These are phyloP conservation scores for Diaporthe citrichinensis DNA, from an alignment of 2,329 filamentous ascomycete genomes.

Conservation along the genomic window DNA sequence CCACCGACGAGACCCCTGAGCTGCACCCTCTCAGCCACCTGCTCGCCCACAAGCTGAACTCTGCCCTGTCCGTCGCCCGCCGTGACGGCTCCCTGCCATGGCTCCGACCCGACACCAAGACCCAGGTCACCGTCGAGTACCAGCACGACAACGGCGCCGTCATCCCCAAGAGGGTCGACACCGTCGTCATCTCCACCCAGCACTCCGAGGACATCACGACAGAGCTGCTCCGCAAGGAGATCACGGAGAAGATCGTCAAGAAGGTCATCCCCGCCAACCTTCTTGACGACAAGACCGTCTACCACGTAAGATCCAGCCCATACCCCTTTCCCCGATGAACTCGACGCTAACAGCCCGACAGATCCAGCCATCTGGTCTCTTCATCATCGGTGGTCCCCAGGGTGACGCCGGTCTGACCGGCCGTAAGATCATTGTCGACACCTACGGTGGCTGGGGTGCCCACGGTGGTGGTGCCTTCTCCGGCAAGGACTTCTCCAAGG, in stretches of 20 bases:
- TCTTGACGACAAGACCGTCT: conserved; percentile 92
- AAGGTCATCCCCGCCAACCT: conserved; percentile 92
- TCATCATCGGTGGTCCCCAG: conserved; percentile 99
- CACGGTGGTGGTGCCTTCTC: conserved; percentile 99
- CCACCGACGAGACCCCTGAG: conserved; percentile 98
- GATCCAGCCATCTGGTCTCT: conserved; percentile 97
- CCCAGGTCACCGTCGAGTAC: conserved; percentile 99
- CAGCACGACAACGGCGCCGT: conserved; percentile 96
- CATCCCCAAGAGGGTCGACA: conserved; percentile 92
- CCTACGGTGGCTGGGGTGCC: conserved; percentile 99
- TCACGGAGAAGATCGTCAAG: conserved; percentile 95
- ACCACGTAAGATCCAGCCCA: conserved; percentile 77
- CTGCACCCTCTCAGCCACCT: conserved; percentile 94
- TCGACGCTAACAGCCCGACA: conserved; percentile 46
- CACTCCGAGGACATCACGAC: conserved; percentile 89
- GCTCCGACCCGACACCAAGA: conserved; percentile 99
- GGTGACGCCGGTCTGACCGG: conserved; percentile 98
- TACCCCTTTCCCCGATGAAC: neutral
- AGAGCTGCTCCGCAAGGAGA: conserved; percentile 89
- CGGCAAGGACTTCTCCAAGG: conserved; percentile 99
- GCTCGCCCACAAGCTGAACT: conserved; percentile 97
- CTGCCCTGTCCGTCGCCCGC: conserved; percentile 91
- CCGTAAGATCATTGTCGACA: conserved; percentile 99
- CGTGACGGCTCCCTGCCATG: conserved; percentile 90
- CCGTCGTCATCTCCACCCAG: conserved; percentile 96